Evolutionary conservation across 2,329 filamentous ascomycete genomes (phyloP).

Genomic region (Cercospora sesami): DNA sequence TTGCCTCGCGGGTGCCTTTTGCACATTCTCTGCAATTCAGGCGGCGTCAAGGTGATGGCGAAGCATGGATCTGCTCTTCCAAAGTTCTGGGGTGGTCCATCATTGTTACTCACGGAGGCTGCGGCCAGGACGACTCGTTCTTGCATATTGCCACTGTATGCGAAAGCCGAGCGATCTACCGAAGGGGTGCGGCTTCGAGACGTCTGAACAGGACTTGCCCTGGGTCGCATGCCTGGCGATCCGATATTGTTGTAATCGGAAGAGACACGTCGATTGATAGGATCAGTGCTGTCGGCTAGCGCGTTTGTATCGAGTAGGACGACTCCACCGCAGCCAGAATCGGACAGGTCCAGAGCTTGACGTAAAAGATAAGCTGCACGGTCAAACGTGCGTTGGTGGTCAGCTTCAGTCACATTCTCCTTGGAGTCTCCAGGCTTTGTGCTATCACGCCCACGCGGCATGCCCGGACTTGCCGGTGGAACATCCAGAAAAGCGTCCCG

Average conservation of each 20-base stretch:
- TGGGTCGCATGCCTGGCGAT: neutral
- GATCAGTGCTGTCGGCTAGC: slow-evolving; percentile 22
- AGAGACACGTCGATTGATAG: slow-evolving; percentile 6
- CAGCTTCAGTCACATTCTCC: slow-evolving; percentile 34
- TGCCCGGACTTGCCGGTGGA: neutral
- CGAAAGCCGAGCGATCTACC: slow-evolving; percentile 1
- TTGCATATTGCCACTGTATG: slow-evolving; percentile 21
- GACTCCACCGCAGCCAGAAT: slow-evolving; percentile 41
- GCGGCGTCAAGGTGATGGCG: slow-evolving; percentile 24
- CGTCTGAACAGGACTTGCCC: neutral
- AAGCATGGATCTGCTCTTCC: slow-evolving; percentile 28
- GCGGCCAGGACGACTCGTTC: slow-evolving; percentile 27
- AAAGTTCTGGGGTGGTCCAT: slow-evolving; percentile 19
- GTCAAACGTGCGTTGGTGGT: slow-evolving; percentile 43
- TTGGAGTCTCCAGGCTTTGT: neutral
- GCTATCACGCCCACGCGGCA: neutral
- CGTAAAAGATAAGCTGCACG: slow-evolving; percentile 51
- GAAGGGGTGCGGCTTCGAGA: neutral
- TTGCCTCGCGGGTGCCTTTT: slow-evolving; percentile 27
- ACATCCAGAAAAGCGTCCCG: neutral
- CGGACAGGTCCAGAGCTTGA: slow-evolving; percentile 48
- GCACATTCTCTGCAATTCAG: slow-evolving; percentile 27
- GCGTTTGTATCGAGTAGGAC: slow-evolving; percentile 41
- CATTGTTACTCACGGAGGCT: slow-evolving; percentile 22
- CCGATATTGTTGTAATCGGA: slow-evolving; percentile 5